Conservation (phyloP, 139 green algal species). For the Auxenochlorella pyrenoidosa region DNA sequence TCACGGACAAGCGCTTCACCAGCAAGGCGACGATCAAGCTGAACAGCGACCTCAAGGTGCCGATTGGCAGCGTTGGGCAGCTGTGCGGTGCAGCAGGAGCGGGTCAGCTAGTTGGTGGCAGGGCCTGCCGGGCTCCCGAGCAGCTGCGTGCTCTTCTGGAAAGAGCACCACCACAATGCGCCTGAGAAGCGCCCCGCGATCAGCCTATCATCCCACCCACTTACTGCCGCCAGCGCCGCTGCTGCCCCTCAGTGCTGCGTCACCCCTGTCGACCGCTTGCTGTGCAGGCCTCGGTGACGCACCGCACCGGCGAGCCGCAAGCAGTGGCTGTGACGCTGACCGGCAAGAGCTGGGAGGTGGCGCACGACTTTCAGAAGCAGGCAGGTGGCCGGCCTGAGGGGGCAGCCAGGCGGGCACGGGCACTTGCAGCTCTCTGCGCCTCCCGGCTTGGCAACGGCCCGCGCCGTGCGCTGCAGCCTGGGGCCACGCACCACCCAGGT, state of each 20-base stretch:
- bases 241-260: not conserved
- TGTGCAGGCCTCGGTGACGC: not conserved
- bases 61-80: not conserved
- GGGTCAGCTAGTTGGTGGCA: not conserved
- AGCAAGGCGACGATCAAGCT: conserved; percentile 25
- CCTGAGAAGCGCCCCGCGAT: not conserved
- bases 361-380: conserved; percentile 3
- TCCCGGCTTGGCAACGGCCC: no score
- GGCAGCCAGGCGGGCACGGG: no score
- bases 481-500: no score
- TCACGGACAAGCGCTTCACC: not conserved
- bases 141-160: not conserved
- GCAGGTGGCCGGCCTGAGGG: not conserved
- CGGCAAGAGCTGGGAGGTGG: conserved; percentile 18
- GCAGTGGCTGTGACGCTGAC: not conserved
- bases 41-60: not conserved
- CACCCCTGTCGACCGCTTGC: not conserved
- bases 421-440: no score
- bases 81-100: not conserved
- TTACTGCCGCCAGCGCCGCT: not conserved
- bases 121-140: not conserved
- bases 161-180: not conserved
- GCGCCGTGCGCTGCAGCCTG: no score
- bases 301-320: not conserved
- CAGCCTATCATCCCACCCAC: not conserved